Evolutionary conservation across 73 alveolate species (phyloP).

Genomic region (Blepharisma japonicum): DNA sequence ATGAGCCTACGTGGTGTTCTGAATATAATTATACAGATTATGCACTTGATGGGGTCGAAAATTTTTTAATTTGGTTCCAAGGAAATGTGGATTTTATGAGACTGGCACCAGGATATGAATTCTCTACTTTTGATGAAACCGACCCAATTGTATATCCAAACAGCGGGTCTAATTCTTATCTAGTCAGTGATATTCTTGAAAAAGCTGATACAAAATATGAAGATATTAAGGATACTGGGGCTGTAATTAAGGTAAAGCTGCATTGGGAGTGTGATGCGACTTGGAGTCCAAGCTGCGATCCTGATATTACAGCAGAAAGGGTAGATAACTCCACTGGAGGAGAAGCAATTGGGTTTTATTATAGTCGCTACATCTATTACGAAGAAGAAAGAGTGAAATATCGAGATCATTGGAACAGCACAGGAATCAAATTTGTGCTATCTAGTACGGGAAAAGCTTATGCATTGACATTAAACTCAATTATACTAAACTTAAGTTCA

Average conservation of each 20-base stretch:
- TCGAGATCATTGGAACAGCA: neutral
- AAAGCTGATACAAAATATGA: slow-evolving; percentile 2
- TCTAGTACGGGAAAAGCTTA: slow-evolving; percentile 1
- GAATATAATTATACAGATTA: neutral
- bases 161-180: slow-evolving; percentile 5
- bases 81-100: slow-evolving; percentile 2
- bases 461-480: neutral
- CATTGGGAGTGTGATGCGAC: slow-evolving; percentile 25
- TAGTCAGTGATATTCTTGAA: neutral
- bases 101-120: neutral
- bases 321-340: neutral
- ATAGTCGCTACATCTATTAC: neutral
- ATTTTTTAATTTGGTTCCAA: slow-evolving; percentile 1
- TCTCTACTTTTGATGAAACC: neutral
- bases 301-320: neutral
- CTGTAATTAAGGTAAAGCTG: neutral
- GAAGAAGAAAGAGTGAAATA: neutral
- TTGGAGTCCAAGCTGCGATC: neutral
- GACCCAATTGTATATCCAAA: neutral
- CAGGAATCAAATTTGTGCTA: neutral
- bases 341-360: neutral
- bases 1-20: slow-evolving; percentile 9
- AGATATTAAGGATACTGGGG: slow-evolving; percentile 14
- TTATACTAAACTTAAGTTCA: slow-evolving; percentile 1
- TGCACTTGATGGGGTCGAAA: slow-evolving; percentile 12